phyloP scores from a whole-genome alignment of 352 stramenopile genomes.

The Phytophthora cactorum region DNA sequence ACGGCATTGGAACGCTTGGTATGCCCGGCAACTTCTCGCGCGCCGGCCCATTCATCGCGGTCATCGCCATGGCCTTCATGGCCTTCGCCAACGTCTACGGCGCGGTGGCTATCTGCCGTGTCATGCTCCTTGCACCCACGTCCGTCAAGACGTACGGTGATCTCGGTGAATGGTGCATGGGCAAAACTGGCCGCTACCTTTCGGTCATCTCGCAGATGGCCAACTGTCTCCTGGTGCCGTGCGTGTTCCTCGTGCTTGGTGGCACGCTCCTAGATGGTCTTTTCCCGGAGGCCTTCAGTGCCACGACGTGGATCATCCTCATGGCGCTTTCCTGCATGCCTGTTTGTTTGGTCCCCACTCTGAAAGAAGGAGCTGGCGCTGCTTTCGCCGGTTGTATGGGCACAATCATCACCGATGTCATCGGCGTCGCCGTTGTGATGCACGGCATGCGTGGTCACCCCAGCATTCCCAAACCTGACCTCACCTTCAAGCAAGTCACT shows the following conservation, averaged over 20 bases:
- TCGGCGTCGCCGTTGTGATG: not conserved
- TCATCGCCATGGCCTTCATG: conserved; percentile 55
- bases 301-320: not conserved
- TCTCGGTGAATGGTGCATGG: not conserved
- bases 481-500: not conserved
- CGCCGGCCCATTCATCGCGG: conserved; percentile 41
- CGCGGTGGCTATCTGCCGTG: conserved; percentile 23
- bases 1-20: too few relatives aligned
- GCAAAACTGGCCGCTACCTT: not conserved
- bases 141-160: not conserved
- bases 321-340: not conserved
- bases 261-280: not conserved
- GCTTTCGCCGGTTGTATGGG: not conserved
- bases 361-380: not conserved
- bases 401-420: not conserved
- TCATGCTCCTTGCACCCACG: not conserved
- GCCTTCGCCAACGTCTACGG: conserved; percentile 52
- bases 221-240: not conserved
- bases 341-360: not conserved
- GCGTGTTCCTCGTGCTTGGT: not conserved
- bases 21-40: too few relatives aligned
- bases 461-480: not conserved
- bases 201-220: not conserved
- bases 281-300: not conserved
- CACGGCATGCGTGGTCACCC: not conserved